These are phyloP conservation scores for Gymnopus androsaceus DNA, from an alignment of 1,284 basidiomycete genomes.

Conservation along the genomic window DNA sequence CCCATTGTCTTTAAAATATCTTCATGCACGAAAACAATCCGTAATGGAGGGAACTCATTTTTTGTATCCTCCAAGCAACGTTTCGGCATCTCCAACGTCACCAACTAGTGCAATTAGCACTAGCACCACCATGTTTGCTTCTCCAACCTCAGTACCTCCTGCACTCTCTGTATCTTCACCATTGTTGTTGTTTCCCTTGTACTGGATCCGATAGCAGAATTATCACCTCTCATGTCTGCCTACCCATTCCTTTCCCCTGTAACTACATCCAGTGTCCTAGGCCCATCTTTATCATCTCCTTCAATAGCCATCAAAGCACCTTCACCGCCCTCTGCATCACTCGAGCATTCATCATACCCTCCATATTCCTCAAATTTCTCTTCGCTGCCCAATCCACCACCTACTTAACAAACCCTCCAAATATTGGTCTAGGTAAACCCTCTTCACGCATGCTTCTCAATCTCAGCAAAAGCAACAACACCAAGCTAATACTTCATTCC, in stretches of 20 bases:
- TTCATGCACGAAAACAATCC: slow-evolving; percentile 77
- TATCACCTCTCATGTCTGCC: slow-evolving; percentile 31
- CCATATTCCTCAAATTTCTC: slow-evolving; percentile 11
- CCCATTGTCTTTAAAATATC: slow-evolving; percentile 61
- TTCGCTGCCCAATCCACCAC: no score
- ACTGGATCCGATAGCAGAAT: slow-evolving; percentile 70
- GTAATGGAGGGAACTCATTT: slow-evolving; percentile 54
- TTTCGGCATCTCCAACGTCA: slow-evolving; percentile 23
- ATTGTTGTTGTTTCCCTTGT: slow-evolving; percentile 65
- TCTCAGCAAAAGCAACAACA: slow-evolving; percentile 8
- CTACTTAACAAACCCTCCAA: neutral
- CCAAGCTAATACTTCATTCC: slow-evolving; percentile 81
- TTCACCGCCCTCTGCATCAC: slow-evolving; percentile 13
- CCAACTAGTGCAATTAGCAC: slow-evolving; percentile 13
- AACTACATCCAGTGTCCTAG: slow-evolving; percentile 1
- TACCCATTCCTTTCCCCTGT: slow-evolving; percentile 5
- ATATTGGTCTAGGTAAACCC: neutral
- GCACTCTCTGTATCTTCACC: slow-evolving; percentile 55
- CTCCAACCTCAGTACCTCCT: slow-evolving; percentile 8
- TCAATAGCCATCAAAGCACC: slow-evolving; percentile 9
- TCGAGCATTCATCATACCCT: slow-evolving; percentile 8
- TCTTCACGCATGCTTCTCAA: slow-evolving; percentile 3
- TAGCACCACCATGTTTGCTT: neutral
- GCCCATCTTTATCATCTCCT: slow-evolving; percentile 13
- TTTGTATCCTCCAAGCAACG: slow-evolving; percentile 19